Conservation (phyloP, 331 rosid species). For the Erythrophleum ivorense region DNA sequence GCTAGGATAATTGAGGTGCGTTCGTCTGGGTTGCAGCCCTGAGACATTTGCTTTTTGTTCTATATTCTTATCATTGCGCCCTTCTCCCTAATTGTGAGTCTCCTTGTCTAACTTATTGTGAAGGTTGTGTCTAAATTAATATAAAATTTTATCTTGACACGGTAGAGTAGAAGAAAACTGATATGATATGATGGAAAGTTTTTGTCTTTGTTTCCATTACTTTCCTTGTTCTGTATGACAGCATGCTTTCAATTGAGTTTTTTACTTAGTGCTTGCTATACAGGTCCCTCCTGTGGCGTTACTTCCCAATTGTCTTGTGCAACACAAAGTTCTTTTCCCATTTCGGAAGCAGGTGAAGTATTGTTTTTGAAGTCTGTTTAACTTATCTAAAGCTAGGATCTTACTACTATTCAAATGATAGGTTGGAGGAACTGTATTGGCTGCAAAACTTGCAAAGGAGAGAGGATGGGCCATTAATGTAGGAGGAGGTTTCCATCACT, state of each 20-base stretch:
- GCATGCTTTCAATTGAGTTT: neutral
- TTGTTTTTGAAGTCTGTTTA: slow-evolving; percentile 8
- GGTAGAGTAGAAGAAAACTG: slow-evolving; percentile 14
- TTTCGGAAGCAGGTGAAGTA: slow-evolving; percentile 78
- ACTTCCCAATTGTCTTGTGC: slow-evolving; percentile 75
- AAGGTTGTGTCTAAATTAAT: slow-evolving; percentile 2
- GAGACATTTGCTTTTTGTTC: slow-evolving; percentile 15
- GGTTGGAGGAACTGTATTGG: slow-evolving; percentile 93
- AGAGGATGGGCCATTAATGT: slow-evolving; percentile 96
- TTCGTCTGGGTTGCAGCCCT: slow-evolving; percentile 7
- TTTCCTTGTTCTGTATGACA: slow-evolving; percentile 17
- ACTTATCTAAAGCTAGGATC: slow-evolving; percentile 15
- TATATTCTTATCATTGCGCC: neutral
- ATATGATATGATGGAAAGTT: slow-evolving; percentile 20
- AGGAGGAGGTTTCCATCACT: slow-evolving; percentile 97
- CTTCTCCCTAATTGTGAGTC: slow-evolving; percentile 1
- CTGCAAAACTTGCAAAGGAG: slow-evolving; percentile 87
- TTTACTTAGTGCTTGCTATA: neutral
- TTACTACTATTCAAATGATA: slow-evolving; percentile 40
- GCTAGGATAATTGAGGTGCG: slow-evolving; percentile 85
- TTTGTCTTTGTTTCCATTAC: slow-evolving; percentile 25
- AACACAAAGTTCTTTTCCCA: slow-evolving; percentile 77
- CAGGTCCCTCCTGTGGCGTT: slow-evolving; percentile 89
- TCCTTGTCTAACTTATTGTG: slow-evolving; percentile 4
- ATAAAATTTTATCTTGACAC: neutral